Evolutionary conservation across 805 yeast genomes (phyloP), one percentile per base, ranked within the genome.

Genomic region (Jamesozyma lodderae): DNA sequence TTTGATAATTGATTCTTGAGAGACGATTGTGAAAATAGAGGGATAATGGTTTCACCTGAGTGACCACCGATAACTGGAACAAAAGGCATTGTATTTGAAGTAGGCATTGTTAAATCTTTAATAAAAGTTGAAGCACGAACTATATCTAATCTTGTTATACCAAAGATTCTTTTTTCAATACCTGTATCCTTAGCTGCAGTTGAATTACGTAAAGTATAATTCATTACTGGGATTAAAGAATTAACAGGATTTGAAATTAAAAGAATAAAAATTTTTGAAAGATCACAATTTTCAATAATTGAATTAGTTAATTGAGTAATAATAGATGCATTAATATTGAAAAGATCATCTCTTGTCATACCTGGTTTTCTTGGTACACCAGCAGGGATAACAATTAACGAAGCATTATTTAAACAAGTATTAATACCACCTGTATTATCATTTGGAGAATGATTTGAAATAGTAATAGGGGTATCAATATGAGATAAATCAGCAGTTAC

Each of bases 321-420:
- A 58, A 87, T 87, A 25, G 80, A 75, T 6, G 94, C 92, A 57
- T 84, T 84, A 64, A 81, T 81, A 63, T 75, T 74, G 73, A 84
- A 83, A 58, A 84, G 72, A 54, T 84, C 95, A 60, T 83, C 95
- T 65, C 95, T 78, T 43, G 94, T 81, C 95, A 84, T 84, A 41
- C 95, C 95, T 30, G 95, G 95, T 68, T 85, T 85, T 69, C 95
- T 79, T 55, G 95, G 94, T 29, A 84, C 80, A 45, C 95, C 95
- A 25, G 95, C 95, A 33, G 94, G 94, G 52, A 67, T 66, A 37
- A 64, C 53, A 22, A 58, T 43, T 19, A 59, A 34, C 29, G 45
- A 41, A 4, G 60, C 49, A 28, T 44, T 42, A 4, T 35, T 38
- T 27, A 60, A 38, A 46, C 66, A 48, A 42, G 49, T 42, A 32